Evolutionary conservation across 768 basidiomycete genomes (phyloP), one percentile per base, ranked within the genome.

Genomic region (Pulveroboletus sp.): DNA sequence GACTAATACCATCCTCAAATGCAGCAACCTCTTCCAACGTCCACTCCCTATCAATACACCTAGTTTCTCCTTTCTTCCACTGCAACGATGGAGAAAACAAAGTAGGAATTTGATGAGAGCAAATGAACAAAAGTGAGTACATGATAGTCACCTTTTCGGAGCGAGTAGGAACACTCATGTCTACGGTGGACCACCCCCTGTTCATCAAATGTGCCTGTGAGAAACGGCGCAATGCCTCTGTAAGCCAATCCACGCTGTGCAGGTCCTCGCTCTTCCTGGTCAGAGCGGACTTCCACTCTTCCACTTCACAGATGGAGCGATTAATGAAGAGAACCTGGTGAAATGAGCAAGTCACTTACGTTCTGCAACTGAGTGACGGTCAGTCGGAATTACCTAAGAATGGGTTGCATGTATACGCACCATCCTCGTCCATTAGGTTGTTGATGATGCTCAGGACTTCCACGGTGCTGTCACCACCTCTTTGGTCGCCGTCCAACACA

Each of bases 161-260:
- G 9, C 82, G 79, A 50, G 75, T 72, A 2, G 75, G 69, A 18
- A 71, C 71, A 56, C 77, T 79, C 80, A 87, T 83, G 59, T 74
- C 83, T 18, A 89, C 85, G 11, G 79, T 71, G 21, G 76, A 76
- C 52, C 84, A 72, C 1, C 83, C 78, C 42, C 73, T 74, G 5
- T 76, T 77, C 50, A 78, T 76, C 47, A 79, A 57, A 45, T 81
- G 76, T 31, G 87, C 84, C 33, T 83, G 83, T 8, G 89, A 87
- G 56, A 86, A 80, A 18, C 84, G 82, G 47, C 77, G 80, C 41
- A 85, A 73, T 26, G 80, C 81, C 66, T 93, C 89, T 0, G 85
- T 87, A 21, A 91, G 70, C 83, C 85, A 92, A 67, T 90, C 90
- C n/a, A 92, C 82, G 56, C 73, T 83, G 46, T 70, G 73, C 26